Percentiles rank a stretch among this genome's conserved stretches.
Evolutionary conservation across 257 asterid species (phyloP).

Genomic region (Echium plantagineum): DNA sequence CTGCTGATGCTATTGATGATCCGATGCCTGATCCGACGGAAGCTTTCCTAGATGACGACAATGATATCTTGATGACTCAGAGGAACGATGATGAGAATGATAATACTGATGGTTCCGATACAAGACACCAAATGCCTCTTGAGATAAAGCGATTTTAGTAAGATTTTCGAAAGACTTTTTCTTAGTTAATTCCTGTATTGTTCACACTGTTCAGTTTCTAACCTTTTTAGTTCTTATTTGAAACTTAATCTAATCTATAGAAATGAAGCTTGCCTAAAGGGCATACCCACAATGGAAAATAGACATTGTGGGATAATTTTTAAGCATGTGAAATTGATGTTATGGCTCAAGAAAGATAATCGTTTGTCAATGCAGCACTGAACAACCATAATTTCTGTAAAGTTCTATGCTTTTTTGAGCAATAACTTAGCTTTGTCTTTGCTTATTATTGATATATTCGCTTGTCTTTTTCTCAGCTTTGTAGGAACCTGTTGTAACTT

Average conservation of each 20-base stretch:
- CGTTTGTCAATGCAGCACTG: not conserved
- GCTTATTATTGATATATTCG: not conserved
- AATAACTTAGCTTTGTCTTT: not conserved
- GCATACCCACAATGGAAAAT: not conserved
- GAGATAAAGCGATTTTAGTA: constrained; percentile 81
- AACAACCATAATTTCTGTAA: too few species aligned
- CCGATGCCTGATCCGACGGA: constrained; percentile 92
- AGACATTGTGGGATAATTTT: too few species aligned
- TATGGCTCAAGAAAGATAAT: too few species aligned
- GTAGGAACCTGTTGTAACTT: not conserved
- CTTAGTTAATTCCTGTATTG: constrained; percentile 1
- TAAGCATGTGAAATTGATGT: too few species aligned
- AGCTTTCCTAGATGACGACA: constrained; percentile 74
- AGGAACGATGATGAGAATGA: constrained; percentile 63
- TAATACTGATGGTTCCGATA: constrained; percentile 52
- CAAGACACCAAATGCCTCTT: constrained; percentile 74
- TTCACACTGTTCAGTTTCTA: too few species aligned
- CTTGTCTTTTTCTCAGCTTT: not conserved
- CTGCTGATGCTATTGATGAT: constrained; percentile 77
- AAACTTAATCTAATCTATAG: not conserved
- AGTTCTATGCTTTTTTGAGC: too few species aligned
- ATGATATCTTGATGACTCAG: constrained; percentile 76
- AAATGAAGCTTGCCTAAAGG: not conserved
- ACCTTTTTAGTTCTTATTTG: not conserved
- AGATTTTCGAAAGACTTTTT: constrained; percentile 16